These are phyloP conservation scores for Torrubiella hemipterigena DNA, from an alignment of 2,329 filamentous ascomycete genomes.

Conservation along the genomic window DNA sequence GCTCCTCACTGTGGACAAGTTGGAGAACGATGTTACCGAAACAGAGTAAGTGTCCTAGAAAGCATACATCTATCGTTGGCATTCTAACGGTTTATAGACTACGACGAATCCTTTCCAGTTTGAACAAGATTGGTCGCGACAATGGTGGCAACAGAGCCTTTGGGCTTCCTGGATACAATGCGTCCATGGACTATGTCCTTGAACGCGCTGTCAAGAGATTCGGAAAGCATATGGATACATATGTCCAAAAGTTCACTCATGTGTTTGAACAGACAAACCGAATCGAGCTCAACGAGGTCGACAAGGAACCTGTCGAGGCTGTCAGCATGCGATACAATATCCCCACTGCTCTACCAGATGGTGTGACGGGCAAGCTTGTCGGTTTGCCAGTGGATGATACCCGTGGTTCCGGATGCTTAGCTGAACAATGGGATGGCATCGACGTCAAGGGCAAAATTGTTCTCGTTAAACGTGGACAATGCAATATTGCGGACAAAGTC, in stretches of 20 bases:
- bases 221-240: constrained; percentile 28
- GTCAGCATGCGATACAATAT: constrained; percentile 33
- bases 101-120: constrained; percentile 37
- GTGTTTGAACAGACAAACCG: constrained; percentile 28
- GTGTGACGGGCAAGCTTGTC: constrained; percentile 20
- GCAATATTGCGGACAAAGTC: constrained; percentile 28
- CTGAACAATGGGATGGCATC: constrained; percentile 27
- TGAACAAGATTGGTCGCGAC: constrained; percentile 39
- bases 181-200: constrained; percentile 44
- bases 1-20: not conserved
- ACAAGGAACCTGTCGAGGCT: constrained; percentile 29
- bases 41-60: not conserved
- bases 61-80: not conserved
- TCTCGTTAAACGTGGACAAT: constrained; percentile 31
- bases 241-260: constrained; percentile 33
- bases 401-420: constrained; percentile 23
- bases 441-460: constrained; percentile 28
- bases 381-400: constrained; percentile 22
- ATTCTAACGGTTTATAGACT: constrained; percentile 26
- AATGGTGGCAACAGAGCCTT: constrained; percentile 50
- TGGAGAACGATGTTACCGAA: not conserved
- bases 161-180: constrained; percentile 45
- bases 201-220: constrained; percentile 28
- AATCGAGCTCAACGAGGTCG: constrained; percentile 31
- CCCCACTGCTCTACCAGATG: constrained; percentile 25